Evolutionary conservation across 768 basidiomycete species (phyloP).

Genomic region (Hygrophorus russula): DNA sequence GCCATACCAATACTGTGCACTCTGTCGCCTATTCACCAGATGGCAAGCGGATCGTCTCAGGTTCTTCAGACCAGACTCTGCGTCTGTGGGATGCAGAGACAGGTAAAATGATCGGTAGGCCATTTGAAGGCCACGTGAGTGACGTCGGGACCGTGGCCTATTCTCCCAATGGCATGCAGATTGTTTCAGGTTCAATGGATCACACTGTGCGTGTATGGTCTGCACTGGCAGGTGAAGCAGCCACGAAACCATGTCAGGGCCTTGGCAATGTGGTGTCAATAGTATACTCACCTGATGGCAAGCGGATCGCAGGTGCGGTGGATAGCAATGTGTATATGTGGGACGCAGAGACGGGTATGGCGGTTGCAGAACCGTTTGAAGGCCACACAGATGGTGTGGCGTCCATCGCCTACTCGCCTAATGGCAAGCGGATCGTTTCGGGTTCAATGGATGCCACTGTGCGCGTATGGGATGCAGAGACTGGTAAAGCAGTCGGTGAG

Average conservation of each 20-base stretch:
- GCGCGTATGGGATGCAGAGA: constrained; percentile 11
- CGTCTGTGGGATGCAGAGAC: too few relatives aligned
- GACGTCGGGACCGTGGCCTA: constrained; percentile 6
- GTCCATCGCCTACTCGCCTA: constrained; percentile 10
- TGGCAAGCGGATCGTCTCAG: constrained; percentile 13
- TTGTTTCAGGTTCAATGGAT: too few relatives aligned
- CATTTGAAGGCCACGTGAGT: constrained; percentile 18
- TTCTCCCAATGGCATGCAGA: too few relatives aligned
- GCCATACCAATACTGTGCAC: too few relatives aligned
- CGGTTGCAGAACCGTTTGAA: not conserved
- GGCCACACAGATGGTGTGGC: constrained; percentile 7
- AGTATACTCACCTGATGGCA: too few relatives aligned
- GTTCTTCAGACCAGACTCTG: constrained; percentile 11
- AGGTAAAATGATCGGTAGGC: too few relatives aligned
- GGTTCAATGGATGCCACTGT: constrained; percentile 10
- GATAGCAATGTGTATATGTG: too few relatives aligned
- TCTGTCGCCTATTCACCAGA: constrained; percentile 17
- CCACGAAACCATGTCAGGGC: too few relatives aligned
- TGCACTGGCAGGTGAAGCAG: too few relatives aligned
- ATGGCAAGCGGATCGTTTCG: constrained; percentile 10
- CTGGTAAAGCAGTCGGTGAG: constrained; percentile 2
- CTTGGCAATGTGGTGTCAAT: too few relatives aligned
- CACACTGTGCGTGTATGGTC: too few relatives aligned
- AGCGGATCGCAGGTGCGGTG: too few relatives aligned
- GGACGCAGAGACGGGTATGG: not conserved